These are phyloP conservation scores for Globisporangium ultimum DNA, from an alignment of 352 stramenopile genomes.

Conservation along the genomic window DNA sequence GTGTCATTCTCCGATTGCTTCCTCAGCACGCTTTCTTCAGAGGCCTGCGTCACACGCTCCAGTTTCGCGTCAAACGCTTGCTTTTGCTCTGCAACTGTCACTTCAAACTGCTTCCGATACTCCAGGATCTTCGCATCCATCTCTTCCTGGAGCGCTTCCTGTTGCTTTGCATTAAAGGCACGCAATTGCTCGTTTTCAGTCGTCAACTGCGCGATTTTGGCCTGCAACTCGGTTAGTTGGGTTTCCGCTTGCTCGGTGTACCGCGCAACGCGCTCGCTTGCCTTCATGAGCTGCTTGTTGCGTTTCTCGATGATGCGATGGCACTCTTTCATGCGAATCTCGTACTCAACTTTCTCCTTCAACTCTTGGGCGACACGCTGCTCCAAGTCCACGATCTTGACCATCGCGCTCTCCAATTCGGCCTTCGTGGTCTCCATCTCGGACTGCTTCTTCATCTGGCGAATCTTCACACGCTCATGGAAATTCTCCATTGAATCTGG, in stretches of 20 bases:
- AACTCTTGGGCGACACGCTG: constrained; percentile 23
- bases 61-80: constrained; percentile 26
- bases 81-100: constrained; percentile 28
- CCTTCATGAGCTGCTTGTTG: constrained; percentile 84
- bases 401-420: constrained; percentile 40
- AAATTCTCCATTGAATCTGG: constrained; percentile 70
- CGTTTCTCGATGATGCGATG: constrained; percentile 83
- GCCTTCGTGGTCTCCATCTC: constrained; percentile 47
- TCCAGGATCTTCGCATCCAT: constrained; percentile 26
- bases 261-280: constrained; percentile 63
- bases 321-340: constrained; percentile 76
- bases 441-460: constrained; percentile 64
- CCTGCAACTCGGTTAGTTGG: constrained; percentile 42
- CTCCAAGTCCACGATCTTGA: constrained; percentile 29
- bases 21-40: constrained; percentile 18
- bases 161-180: constrained; percentile 15
- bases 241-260: constrained; percentile 63
- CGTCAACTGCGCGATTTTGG: constrained; percentile 27
- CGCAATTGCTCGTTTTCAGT: constrained; percentile 34
- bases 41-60: constrained; percentile 18
- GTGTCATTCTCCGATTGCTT: constrained; percentile 29
- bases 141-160: constrained; percentile 27
- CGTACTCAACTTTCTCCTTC: constrained; percentile 59
- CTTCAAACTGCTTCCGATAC: constrained; percentile 13
- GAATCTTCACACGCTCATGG: constrained; percentile 63